Percentiles rank a stretch among this genome's conserved stretches.
phyloP scores from a whole-genome alignment of 2,329 filamentous ascomycete species.

The Acrocalymma vagum region DNA sequence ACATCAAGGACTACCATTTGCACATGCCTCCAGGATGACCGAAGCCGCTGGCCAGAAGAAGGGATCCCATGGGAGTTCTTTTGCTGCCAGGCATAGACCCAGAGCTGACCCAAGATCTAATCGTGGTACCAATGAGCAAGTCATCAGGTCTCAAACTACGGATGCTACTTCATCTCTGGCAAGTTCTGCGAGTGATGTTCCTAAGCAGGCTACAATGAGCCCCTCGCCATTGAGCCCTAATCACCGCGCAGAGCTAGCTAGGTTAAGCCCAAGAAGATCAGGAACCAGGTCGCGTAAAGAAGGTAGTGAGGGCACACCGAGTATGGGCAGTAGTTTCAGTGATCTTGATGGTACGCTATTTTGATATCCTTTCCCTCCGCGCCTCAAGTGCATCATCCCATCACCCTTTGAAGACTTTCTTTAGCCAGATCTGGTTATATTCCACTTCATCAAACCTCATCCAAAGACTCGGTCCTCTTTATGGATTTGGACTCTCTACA shows the following conservation, averaged over 20 bases:
- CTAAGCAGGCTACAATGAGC: conserved; percentile 25
- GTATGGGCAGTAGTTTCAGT: conserved; percentile 79
- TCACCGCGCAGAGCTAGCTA: conserved; percentile 66
- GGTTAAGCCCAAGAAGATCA: conserved; percentile 60
- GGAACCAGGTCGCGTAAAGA: conserved; percentile 30
- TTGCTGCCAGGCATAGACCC: no score
- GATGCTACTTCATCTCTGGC: conserved; percentile 63
- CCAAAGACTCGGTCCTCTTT: no score
- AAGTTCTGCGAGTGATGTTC: conserved; percentile 46
- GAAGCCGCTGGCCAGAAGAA: no score
- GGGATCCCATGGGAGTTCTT: no score
- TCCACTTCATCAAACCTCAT: no score
- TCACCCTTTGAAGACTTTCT: no score
- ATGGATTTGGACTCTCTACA: not conserved
- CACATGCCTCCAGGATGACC: conserved; percentile 34
- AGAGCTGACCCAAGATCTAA: conserved; percentile 9
- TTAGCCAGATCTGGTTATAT: no score
- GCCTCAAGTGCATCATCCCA: conserved; percentile 1
- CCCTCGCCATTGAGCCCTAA: conserved; percentile 57
- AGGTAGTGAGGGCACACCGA: conserved; percentile 46
- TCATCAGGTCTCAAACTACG: conserved; percentile 13
- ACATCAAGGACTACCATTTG: conserved; percentile 53
- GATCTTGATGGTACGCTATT: conserved; percentile 76
- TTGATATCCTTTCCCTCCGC: not conserved
- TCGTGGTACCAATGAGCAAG: no score